A percentile compares a stretch with the other conserved stretches of the same genome.
Conservation (phyloP, 108 stramenopile species). For the Aurantiochytrium sp. region DNA sequence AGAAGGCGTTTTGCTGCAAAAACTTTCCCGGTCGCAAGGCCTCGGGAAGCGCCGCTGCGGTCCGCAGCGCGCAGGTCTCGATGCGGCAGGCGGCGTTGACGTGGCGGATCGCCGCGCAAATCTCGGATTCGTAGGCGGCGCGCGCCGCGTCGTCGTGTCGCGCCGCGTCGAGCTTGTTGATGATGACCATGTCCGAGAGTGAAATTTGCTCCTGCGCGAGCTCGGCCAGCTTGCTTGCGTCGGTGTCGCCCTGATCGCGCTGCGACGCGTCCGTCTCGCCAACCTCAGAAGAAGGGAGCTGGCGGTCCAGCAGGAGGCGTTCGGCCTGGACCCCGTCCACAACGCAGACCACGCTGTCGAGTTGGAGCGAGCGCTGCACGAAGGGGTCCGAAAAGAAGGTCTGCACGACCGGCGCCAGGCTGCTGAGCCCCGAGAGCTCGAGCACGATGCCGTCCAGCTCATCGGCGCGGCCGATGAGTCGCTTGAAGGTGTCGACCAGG, state of each 20-base stretch:
- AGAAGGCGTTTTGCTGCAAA: neutral
- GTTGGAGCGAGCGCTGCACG: conserved; percentile 27
- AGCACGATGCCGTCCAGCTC: conserved; percentile 88
- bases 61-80: neutral
- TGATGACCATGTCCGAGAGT: conserved; percentile 47
- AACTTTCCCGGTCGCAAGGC: neutral
- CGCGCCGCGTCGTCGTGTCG: neutral
- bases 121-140: neutral
- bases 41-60: neutral
- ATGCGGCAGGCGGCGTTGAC: neutral
- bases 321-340: conserved; percentile 18
- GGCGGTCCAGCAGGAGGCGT: neutral
- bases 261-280: too few relatives aligned
- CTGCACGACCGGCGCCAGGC: conserved; percentile 91
- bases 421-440: conserved; percentile 90
- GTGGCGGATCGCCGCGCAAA: neutral
- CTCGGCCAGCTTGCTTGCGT: conserved; percentile 65
- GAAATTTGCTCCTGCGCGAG: conserved; percentile 90
- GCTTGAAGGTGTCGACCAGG: conserved; percentile 85
- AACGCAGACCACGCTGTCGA: conserved; percentile 32
- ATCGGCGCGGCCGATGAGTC: conserved; percentile 74
- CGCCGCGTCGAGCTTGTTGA: conserved; percentile 52
- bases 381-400: conserved; percentile 58
- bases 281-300: too few relatives aligned
- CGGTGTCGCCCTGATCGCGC: too few relatives aligned